Evolutionary conservation across 2,329 filamentous ascomycete genomes (phyloP).

Genomic region (Rhinocladiella similis): DNA sequence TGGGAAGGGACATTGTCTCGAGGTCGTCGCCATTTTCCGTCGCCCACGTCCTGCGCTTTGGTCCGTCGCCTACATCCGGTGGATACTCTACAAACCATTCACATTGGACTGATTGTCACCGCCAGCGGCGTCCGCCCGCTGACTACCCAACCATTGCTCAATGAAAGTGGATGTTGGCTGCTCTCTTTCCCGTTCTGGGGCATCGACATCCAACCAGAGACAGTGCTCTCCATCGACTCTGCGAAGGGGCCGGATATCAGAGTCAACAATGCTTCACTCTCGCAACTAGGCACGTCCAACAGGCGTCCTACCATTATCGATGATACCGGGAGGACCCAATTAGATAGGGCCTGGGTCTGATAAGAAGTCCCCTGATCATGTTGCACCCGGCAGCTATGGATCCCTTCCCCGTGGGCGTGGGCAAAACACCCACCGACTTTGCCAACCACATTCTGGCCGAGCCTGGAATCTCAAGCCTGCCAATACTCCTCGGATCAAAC

Average conservation of each 20-base stretch:
- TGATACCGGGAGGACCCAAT: neutral
- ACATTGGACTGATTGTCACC: neutral
- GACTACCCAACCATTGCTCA: neutral
- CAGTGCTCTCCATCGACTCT: neutral
- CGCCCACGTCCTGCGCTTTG: constrained; percentile 1
- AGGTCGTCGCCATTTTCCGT: neutral
- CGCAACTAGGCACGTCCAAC: too few species aligned
- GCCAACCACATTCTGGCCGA: too few species aligned
- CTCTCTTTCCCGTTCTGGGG: neutral
- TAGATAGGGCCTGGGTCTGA: neutral
- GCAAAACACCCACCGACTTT: neutral
- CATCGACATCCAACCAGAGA: neutral
- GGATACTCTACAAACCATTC: neutral
- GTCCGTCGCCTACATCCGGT: neutral
- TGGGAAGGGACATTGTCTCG: neutral
- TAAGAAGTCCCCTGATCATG: neutral
- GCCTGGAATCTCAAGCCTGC: too few species aligned
- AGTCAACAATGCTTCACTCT: neutral
- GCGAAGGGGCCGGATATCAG: neutral
- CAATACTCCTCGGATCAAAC: too few species aligned
- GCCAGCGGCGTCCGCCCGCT: neutral
- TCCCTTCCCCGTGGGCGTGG: neutral
- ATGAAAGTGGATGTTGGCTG: neutral
- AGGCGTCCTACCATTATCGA: too few species aligned
- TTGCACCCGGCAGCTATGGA: too few species aligned